Conservation (phyloP, 2,329 filamentous ascomycete species). For the Stachybotrys chlorohalonatus region DNA sequence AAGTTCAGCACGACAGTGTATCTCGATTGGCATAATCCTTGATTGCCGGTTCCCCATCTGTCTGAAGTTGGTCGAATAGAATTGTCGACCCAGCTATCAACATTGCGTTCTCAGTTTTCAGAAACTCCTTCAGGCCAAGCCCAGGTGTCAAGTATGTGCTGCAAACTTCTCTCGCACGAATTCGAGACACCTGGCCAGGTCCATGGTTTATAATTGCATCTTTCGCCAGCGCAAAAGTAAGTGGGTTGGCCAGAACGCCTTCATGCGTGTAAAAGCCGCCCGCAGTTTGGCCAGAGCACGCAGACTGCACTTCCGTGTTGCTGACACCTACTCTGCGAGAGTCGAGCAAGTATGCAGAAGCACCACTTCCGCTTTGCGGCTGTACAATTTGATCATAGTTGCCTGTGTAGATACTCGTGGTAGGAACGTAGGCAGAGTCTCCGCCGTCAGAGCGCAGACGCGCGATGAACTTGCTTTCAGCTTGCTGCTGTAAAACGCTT, state of each 20-base stretch:
- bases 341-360: conserved; percentile 36
- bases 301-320: conserved; percentile 38
- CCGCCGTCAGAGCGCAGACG: conserved; percentile 33
- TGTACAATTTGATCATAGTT: conserved; percentile 41
- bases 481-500: conserved; percentile 36
- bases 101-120: conserved; percentile 4
- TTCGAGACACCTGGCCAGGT: conserved; percentile 1
- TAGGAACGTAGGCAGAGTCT: conserved; percentile 44
- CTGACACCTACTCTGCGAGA: conserved; percentile 32
- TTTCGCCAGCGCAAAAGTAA: conserved; percentile 32
- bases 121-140: conserved; percentile 1
- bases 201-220: conserved; percentile 8
- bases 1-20: background rate
- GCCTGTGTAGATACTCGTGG: conserved; percentile 41
- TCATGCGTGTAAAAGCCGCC: conserved; percentile 41
- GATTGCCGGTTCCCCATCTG: no score
- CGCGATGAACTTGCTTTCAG: conserved; percentile 31
- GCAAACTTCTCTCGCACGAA: conserved; percentile 1
- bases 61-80: no score
- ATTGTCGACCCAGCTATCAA: background rate
- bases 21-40: no score
- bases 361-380: conserved; percentile 34
- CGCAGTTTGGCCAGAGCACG: conserved; percentile 29
- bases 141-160: conserved; percentile 1
- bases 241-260: conserved; percentile 24